Evolutionary conservation across 2,329 filamentous ascomycete genomes (phyloP).

Genomic region (Annulohypoxylon truncatum): DNA sequence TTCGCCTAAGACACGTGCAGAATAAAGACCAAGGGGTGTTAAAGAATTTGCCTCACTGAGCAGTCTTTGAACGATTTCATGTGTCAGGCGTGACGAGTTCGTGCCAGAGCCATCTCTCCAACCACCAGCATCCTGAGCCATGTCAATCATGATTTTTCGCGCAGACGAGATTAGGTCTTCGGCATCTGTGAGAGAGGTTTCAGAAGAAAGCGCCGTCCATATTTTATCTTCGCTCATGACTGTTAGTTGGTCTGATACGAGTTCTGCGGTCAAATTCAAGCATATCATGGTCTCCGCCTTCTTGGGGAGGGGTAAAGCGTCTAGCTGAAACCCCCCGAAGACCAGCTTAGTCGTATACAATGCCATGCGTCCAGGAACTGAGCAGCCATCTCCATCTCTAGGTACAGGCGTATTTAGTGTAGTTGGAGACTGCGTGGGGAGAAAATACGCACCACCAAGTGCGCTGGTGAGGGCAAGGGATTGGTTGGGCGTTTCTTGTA

Average conservation of each 20-base stretch:
- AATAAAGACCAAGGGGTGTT: conserved; percentile 62
- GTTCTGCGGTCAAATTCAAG: conserved; percentile 62
- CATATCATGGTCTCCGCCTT: conserved; percentile 64
- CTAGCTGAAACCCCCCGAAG: conserved; percentile 53
- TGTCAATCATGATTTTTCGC: conserved; percentile 52
- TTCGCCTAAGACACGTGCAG: conserved; percentile 62
- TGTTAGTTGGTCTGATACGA: conserved; percentile 67
- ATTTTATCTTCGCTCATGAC: conserved; percentile 58
- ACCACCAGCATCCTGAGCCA: conserved; percentile 50
- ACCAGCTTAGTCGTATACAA: conserved; percentile 75
- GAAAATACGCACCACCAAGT: conserved; percentile 75
- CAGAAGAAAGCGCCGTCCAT: conserved; percentile 57
- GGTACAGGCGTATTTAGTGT: conserved; percentile 42
- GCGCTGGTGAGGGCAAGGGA: conserved; percentile 80
- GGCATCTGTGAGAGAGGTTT: conserved; percentile 53
- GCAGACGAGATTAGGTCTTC: conserved; percentile 58
- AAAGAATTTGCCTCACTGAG: conserved; percentile 57
- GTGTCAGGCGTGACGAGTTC: conserved; percentile 53
- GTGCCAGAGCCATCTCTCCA: conserved; percentile 55
- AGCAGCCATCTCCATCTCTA: conserved; percentile 76
- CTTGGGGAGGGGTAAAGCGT: conserved; percentile 54
- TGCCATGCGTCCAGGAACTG: conserved; percentile 79
- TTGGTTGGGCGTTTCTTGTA: conserved; percentile 64
- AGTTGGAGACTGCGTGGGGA: conserved; percentile 59
- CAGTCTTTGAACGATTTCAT: conserved; percentile 58